Percentiles rank a stretch among this genome's conserved stretches.
These are phyloP conservation scores for Epithemia pelagica DNA, from an alignment of 108 stramenopile genomes.

Conservation along the genomic window DNA sequence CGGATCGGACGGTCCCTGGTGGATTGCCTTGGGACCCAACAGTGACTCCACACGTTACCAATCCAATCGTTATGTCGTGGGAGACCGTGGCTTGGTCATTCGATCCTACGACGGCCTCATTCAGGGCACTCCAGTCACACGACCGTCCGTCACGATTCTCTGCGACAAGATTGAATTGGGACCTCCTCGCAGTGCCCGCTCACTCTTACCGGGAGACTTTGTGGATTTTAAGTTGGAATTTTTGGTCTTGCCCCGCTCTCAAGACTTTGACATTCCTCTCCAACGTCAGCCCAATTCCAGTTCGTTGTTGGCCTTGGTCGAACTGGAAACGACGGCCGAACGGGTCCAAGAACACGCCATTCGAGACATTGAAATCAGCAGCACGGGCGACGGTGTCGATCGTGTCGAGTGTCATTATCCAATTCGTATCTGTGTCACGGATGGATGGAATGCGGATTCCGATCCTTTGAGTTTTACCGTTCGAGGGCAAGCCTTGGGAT, in stretches of 20 bases:
- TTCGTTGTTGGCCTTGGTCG: neutral
- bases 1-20: constrained; percentile 7
- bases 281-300: neutral
- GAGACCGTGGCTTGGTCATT: constrained; percentile 8
- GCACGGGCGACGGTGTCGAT: neutral
- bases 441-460: neutral
- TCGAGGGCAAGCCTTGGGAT: neutral
- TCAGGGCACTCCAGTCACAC: neutral
- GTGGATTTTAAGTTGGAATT: constrained; percentile 2
- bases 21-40: constrained; percentile 9
- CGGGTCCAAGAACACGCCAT: constrained; percentile 9
- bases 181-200: neutral
- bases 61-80: constrained; percentile 5
- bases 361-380: neutral
- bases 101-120: constrained; percentile 1
- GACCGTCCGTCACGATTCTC: constrained; percentile 4
- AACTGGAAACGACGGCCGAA: neutral
- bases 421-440: constrained; percentile 2
- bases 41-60: neutral
- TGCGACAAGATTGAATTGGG: constrained; percentile 17
- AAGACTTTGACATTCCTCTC: constrained; percentile 6
- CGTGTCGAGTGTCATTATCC: constrained; percentile 11
- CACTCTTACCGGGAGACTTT: constrained; percentile 5
- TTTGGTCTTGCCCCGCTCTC: constrained; percentile 2
- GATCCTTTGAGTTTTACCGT: neutral